These are phyloP conservation scores for Thymus mandschuricus DNA, from an alignment of 257 asterid genomes.

Conservation along the genomic window DNA sequence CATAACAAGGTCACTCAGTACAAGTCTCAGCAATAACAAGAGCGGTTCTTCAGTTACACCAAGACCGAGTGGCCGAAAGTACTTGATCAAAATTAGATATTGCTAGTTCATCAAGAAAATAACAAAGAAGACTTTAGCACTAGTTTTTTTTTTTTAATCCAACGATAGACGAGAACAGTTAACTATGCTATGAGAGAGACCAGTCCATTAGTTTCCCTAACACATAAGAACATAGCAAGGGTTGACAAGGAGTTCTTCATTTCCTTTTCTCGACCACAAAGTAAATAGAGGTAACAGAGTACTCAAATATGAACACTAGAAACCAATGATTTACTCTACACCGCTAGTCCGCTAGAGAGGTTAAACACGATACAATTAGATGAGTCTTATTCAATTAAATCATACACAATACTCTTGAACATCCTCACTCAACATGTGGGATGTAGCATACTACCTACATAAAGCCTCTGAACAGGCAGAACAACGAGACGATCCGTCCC, in stretches of 20 bases:
- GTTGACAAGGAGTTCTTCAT: neutral
- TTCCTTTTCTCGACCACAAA: neutral
- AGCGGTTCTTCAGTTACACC: constrained; percentile 1
- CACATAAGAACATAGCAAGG: neutral
- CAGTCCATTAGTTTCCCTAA: neutral
- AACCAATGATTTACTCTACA: neutral
- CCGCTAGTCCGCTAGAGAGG: neutral
- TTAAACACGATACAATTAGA: constrained; percentile 8
- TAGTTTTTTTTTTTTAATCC: neutral
- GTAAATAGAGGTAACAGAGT: neutral
- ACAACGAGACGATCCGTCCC: neutral
- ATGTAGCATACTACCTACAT: neutral
- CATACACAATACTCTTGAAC: neutral
- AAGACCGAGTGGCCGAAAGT: neutral
- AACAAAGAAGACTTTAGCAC: neutral
- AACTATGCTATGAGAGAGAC: neutral
- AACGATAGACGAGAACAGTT: neutral
- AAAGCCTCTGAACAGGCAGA: neutral
- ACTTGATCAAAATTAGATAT: neutral
- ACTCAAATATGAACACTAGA: neutral
- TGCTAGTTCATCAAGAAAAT: neutral
- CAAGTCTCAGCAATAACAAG: neutral
- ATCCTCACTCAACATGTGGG: neutral
- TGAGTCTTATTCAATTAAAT: neutral
- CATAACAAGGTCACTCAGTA: neutral